Base-by-base conservation (phyloP, 441 rosid genomes). In the Hura crepitans region DNA sequence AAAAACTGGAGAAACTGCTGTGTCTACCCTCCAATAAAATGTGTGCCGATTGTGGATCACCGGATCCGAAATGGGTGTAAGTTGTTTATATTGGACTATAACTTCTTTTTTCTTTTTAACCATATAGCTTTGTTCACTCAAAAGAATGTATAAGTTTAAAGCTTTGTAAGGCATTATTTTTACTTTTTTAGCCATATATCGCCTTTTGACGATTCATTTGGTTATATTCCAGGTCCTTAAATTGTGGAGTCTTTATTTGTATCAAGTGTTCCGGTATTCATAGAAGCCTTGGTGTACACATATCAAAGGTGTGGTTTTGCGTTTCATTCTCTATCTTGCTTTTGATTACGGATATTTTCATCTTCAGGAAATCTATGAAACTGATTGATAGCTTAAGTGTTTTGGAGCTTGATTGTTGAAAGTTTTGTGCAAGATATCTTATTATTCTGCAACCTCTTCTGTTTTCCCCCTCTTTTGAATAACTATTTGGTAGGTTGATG, bases 1-100 rank as follows among this genome's bases (percentile, higher is more conserved):
- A 71, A 62, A 84, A 88, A 81, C 84, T 95, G 72, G 92, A 90
- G 81, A 80, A 76, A 60, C 77, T 89, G 62, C 64, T 88, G 69
- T 74, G 70, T 43, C 81, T 81, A 72, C 72, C 85, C 18, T 86
- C 96, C 53, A 95, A 95, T 70, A 80, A 62, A 30, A 53, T 35
- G 74, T 95, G 99, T 81, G 99, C 99, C 71, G 99, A 95, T 80
- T 95, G 99, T 80, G 99, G 93, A 63, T 79, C 93, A 59, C 88
- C 98, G 9, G 97, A 92, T 76, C 99, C 99, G 3, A 95, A 92
- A 86, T 95, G 98, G 99, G 99, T 86, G 99, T 95, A 87, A 87
- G 98, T 85, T 35, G 33, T 68, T 37, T 22, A 22, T 53, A 51
- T 27, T 57, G 60, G 54, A 22, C 57, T 23, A 15, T 22, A 39